These are phyloP conservation scores for Melanogaster broomeanus DNA, from an alignment of 768 basidiomycete species.

Conservation along the genomic window DNA sequence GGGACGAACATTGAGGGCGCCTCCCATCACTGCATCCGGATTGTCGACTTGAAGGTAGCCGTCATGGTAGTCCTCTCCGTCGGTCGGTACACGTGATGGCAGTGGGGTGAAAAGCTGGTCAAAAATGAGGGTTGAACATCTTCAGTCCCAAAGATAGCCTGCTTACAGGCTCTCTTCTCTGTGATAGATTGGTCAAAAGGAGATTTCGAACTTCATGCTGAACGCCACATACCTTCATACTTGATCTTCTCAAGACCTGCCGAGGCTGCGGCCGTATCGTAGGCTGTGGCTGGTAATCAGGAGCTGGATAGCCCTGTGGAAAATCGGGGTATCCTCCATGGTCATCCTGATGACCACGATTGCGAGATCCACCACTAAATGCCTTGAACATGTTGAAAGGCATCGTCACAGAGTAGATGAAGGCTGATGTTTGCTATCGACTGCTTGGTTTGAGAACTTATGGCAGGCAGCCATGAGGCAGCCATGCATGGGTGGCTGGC, in stretches of 20 bases:
- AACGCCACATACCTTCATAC: conserved; percentile 23
- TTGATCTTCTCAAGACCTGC: conserved; percentile 27
- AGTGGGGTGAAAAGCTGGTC: conserved; percentile 33
- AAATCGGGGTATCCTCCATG: conserved; percentile 23
- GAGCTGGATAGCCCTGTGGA: conserved; percentile 31
- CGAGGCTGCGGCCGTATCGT: conserved; percentile 21
- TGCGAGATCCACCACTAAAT: conserved; percentile 35
- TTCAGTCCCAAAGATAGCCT: not conserved
- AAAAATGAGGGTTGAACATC: conserved; percentile 9
- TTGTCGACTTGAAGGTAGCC: conserved; percentile 33
- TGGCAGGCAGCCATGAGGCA: conserved; percentile 31
- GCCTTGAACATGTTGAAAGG: conserved; percentile 40
- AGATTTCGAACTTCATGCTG: not conserved
- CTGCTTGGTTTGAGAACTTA: conserved; percentile 24
- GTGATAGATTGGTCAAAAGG: conserved; percentile 13
- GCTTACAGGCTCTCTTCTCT: conserved; percentile 36
- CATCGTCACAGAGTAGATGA: conserved; percentile 28
- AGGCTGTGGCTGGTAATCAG: conserved; percentile 25
- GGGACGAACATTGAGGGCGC: conserved; percentile 33
- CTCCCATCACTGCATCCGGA: conserved; percentile 33
- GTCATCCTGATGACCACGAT: conserved; percentile 28
- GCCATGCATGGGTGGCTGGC: conserved; percentile 32
- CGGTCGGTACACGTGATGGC: conserved; percentile 34
- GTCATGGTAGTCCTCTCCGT: conserved; percentile 32
- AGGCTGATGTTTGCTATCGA: conserved; percentile 14